A percentile compares a stretch with the other conserved stretches of the same genome.
Conservation (phyloP, 768 basidiomycete genomes). For the Strobilomyces confusus region DNA sequence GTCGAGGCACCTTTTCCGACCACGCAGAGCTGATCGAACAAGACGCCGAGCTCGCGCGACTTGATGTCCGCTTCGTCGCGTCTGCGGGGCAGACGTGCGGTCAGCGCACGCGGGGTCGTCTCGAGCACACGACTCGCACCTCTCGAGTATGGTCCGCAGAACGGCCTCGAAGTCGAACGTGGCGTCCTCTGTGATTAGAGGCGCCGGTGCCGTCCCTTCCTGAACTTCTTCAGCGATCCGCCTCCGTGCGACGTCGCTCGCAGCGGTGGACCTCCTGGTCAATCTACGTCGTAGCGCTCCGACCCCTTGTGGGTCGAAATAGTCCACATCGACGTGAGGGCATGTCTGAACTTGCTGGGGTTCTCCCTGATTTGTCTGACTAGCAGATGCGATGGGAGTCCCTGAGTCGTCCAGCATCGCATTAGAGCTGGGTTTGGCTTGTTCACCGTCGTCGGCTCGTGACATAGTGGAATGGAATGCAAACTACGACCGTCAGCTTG, state of each 20-base stretch:
- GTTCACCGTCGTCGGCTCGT: neutral
- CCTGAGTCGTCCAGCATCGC: slow-evolving; percentile 5
- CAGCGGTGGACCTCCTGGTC: slow-evolving; percentile 14
- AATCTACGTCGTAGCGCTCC: slow-evolving; percentile 16
- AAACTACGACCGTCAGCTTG: neutral
- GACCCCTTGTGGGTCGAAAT: slow-evolving; percentile 54
- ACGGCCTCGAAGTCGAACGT: slow-evolving; percentile 31
- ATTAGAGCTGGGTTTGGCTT: neutral
- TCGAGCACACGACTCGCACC: slow-evolving; percentile 5
- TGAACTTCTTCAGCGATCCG: neutral
- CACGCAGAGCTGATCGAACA: slow-evolving; percentile 56
- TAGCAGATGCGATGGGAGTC: neutral
- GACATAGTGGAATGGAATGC: slow-evolving; percentile 10
- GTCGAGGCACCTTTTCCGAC: slow-evolving; percentile 55
- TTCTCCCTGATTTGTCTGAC: neutral
- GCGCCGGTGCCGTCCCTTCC: neutral
- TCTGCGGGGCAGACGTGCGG: slow-evolving; percentile 26
- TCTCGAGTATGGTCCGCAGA: slow-evolving; percentile 22
- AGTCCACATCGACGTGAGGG: slow-evolving; percentile 42
- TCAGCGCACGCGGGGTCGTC: neutral
- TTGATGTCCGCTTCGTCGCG: slow-evolving; percentile 47
- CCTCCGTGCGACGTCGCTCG: slow-evolving; percentile 1
- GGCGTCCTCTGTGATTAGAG: neutral
- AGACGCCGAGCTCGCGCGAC: slow-evolving; percentile 54
- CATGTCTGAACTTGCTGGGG: neutral